Base-by-base conservation (phyloP, 805 yeast species). In the Pichia cabralensis region DNA sequence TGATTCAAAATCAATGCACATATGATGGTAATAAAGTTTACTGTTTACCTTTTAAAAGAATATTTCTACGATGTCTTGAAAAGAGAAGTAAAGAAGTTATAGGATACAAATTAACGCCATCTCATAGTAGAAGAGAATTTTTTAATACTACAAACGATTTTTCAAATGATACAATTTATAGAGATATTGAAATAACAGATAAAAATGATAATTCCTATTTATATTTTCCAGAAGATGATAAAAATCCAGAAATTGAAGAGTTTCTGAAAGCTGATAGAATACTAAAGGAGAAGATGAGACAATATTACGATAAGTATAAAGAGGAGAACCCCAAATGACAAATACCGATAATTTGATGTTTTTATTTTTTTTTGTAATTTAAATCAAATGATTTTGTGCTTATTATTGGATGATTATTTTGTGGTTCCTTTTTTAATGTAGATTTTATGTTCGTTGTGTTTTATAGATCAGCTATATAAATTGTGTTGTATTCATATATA, bases 1-100 rank as follows among this genome's bases (percentile, higher is more conserved):
- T 70, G 15, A 55, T 62, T 1, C 76, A 71, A 45, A 56, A 56
- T 45, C 69, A 68, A 39, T 71, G 76, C 45, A 57, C 68, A 6
- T 64, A 59, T 40, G 60, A 61, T 34, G 67, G 65, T 2, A 54
- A 55, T n/a, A 49, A 58, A 16, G 57, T 65, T 25, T 50, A 58
- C 8, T 71, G 76, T 47, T 45, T 58, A 3, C 75, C 76, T 2
- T 70, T 70, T 51, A 68, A 60, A 36, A 45, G 76, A 18, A 32
- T 69, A 3, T 69, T 69, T 50, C 52, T 62, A 18, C 56, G 67
- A 38, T 69, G 76, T 46, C 33, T 51, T 10, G 53, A 58, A 38
- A 42, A 41, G 16, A 23, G 30, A 1, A 41, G 40, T 31, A 40
- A 38, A 28, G 58, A 46, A 27, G 39, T 52, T 3, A 44, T 50